These are phyloP conservation scores for Jamesozyma rosinii DNA, from an alignment of 805 yeast species.

Conservation along the genomic window DNA sequence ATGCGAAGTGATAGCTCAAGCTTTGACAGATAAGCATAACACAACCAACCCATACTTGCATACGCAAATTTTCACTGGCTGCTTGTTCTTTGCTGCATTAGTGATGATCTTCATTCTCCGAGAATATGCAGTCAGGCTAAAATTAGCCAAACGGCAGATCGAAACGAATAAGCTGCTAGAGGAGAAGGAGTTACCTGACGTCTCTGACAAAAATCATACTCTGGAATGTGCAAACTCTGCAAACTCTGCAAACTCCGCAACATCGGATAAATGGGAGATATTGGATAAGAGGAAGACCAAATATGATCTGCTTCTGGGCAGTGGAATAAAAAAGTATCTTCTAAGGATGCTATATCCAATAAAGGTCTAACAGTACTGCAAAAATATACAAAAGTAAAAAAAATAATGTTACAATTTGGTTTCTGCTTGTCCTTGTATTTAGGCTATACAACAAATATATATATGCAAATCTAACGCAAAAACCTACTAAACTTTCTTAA, in stretches of 20 bases:
- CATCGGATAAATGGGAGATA: conserved; percentile 5
- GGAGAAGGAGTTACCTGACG: conserved; percentile 5
- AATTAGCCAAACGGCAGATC: conserved; percentile 19
- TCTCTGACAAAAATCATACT: conserved; percentile 1
- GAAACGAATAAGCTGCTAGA: conserved; percentile 6
- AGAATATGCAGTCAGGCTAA: conserved; percentile 41
- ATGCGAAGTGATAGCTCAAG: conserved; percentile 48
- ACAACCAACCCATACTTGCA: conserved; percentile 41
- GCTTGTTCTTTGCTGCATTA: conserved; percentile 37
- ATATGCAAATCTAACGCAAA: conserved; percentile 22
- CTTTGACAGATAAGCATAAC: conserved; percentile 30
- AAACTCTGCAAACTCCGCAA: not conserved
- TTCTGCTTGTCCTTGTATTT: too few species aligned
- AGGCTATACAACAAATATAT: too few species aligned
- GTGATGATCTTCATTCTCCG: conserved; percentile 40
- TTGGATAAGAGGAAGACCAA: conserved; percentile 11
- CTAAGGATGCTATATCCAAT: conserved; percentile 21
- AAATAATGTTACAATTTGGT: not conserved
- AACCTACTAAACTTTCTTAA: conserved; percentile 40
- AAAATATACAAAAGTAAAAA: not conserved
- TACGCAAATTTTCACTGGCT: conserved; percentile 53
- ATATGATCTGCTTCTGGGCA: conserved; percentile 13
- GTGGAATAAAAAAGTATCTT: conserved; percentile 15
- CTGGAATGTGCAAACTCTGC: too few species aligned
- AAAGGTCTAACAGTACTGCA: conserved; percentile 12